These are phyloP conservation scores for Castanea mollissima DNA, from an alignment of 306 rosid genomes.

Conservation along the genomic window DNA sequence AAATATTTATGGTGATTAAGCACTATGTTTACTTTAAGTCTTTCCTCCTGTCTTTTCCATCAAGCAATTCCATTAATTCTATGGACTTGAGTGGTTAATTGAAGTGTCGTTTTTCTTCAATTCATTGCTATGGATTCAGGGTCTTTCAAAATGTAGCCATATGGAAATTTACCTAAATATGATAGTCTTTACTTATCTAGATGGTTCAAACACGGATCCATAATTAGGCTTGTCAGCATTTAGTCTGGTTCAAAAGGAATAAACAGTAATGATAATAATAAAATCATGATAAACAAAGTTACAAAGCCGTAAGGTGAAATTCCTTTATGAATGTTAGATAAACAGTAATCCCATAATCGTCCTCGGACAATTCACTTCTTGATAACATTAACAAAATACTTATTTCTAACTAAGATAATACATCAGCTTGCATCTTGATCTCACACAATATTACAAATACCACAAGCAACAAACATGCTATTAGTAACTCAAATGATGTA, in stretches of 20 bases:
- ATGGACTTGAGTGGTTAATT: background rate
- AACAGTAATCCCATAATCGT: background rate
- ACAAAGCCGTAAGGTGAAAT: background rate
- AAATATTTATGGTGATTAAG: background rate
- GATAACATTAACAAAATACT: slow-evolving; percentile 14
- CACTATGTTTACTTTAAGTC: background rate
- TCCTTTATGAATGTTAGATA: slow-evolving; percentile 18
- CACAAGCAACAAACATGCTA: slow-evolving; percentile 30
- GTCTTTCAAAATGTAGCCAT: background rate
- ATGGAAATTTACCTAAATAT: background rate
- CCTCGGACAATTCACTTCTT: background rate
- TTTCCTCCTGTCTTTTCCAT: background rate
- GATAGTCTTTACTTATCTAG: background rate
- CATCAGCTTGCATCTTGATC: slow-evolving; percentile 28
- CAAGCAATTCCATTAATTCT: background rate
- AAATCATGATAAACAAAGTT: background rate
- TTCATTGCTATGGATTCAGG: background rate
- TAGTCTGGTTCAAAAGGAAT: background rate
- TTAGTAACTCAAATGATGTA: slow-evolving; percentile 1
- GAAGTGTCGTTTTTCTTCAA: background rate
- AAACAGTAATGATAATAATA: background rate
- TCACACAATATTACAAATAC: slow-evolving; percentile 34
- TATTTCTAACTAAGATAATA: slow-evolving; percentile 27
- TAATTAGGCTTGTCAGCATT: background rate
- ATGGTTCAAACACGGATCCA: background rate